Conservation (phyloP, 2,329 filamentous ascomycete species). For the Colletotrichum sp. region DNA sequence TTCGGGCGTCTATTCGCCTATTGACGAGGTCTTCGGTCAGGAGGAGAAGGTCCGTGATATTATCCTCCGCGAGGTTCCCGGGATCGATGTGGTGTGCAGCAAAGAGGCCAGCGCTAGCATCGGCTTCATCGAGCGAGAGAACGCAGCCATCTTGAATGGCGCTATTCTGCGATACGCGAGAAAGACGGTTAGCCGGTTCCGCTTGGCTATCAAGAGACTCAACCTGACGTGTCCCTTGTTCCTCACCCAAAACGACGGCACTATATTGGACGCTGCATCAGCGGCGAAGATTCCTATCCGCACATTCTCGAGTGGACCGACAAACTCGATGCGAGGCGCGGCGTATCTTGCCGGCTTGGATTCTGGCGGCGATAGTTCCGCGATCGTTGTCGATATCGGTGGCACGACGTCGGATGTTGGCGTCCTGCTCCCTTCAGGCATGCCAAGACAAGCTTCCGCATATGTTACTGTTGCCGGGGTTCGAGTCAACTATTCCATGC, state of each 20-base stretch:
- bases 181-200: slow-evolving; percentile 59
- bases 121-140: slow-evolving; percentile 66
- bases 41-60: slow-evolving; percentile 52
- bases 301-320: slow-evolving; percentile 54
- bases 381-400: slow-evolving; percentile 56
- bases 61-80: slow-evolving; percentile 42
- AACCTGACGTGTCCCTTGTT: slow-evolving; percentile 60
- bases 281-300: slow-evolving; percentile 61
- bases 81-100: slow-evolving; percentile 52
- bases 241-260: slow-evolving; percentile 69
- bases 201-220: slow-evolving; percentile 53
- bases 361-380: slow-evolving; percentile 18
- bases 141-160: slow-evolving; percentile 69
- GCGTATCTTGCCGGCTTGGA: slow-evolving; percentile 52
- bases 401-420: slow-evolving; percentile 60
- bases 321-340: slow-evolving; percentile 55
- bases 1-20: slow-evolving; percentile 57
- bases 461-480: slow-evolving; percentile 68
- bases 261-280: slow-evolving; percentile 56
- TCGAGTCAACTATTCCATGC: slow-evolving; percentile 60
- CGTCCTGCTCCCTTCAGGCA: slow-evolving; percentile 59
- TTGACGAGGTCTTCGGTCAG: slow-evolving; percentile 49
- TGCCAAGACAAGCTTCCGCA: slow-evolving; percentile 66
- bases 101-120: slow-evolving; percentile 55
- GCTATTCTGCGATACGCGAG: slow-evolving; percentile 51